A percentile compares a stretch with the other conserved stretches of the same genome.
Conservation (phyloP, 805 yeast species). For the Nadsonia fulvescens region DNA sequence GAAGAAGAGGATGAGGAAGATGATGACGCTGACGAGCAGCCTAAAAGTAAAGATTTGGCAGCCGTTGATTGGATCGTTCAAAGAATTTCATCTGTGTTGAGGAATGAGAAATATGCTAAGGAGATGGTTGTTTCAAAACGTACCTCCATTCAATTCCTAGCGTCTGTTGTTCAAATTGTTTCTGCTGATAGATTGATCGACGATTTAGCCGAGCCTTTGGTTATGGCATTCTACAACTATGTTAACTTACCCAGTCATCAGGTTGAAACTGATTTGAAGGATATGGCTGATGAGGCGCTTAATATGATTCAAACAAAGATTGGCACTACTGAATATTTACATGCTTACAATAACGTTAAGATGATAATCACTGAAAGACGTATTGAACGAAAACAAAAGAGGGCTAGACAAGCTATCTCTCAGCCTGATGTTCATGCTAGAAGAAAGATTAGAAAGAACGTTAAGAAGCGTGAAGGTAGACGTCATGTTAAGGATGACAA, state of each 20-base stretch:
- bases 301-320: constrained; percentile 47
- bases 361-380: constrained; percentile 42
- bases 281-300: constrained; percentile 45
- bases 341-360: constrained; percentile 44
- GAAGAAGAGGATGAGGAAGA: constrained; percentile 14
- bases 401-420: constrained; percentile 55
- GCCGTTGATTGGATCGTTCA: constrained; percentile 44
- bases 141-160: constrained; percentile 50
- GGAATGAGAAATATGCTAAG: constrained; percentile 42
- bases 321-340: constrained; percentile 53
- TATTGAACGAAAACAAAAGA: constrained; percentile 54
- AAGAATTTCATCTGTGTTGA: constrained; percentile 43
- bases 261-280: constrained; percentile 25
- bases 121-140: constrained; percentile 43
- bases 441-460: constrained; percentile 61
- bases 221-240: constrained; percentile 31
- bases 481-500: constrained; percentile 56
- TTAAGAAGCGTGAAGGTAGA: constrained; percentile 58
- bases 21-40: constrained; percentile 15
- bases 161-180: constrained; percentile 40
- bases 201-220: constrained; percentile 28
- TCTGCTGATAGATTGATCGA: constrained; percentile 23
- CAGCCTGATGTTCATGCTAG: constrained; percentile 74
- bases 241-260: constrained; percentile 11
- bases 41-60: constrained; percentile 20